Conservation (phyloP, 1,139 yeast genomes). For the Saccharomycopsis phalli region DNA sequence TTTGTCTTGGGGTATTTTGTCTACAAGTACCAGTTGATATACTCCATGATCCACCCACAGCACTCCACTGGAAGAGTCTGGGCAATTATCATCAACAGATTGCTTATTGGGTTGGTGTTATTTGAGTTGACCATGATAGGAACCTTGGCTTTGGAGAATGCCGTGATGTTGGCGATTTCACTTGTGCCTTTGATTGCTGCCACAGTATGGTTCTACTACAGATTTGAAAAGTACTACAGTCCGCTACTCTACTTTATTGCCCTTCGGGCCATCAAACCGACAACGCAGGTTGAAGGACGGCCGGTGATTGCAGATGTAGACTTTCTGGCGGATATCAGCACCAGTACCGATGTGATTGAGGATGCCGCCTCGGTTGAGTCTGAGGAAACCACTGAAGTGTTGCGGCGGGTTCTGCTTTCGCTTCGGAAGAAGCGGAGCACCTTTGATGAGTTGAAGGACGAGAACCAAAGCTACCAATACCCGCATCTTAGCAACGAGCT, state of each 20-base stretch:
- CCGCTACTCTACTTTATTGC: conserved; percentile 86
- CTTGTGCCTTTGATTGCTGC: conserved; percentile 68
- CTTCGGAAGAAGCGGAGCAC: conserved; percentile 30
- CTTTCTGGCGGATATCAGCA: conserved; percentile 5
- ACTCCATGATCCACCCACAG: conserved; percentile 77
- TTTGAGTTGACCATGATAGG: conserved; percentile 93
- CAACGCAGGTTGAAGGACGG: neutral
- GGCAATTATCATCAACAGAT: conserved; percentile 71
- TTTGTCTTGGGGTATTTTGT: conserved; percentile 69
- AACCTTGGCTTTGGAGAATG: conserved; percentile 65
- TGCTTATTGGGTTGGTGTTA: conserved; percentile 58
- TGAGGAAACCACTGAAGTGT: conserved; percentile 8
- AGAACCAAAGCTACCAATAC: conserved; percentile 62
- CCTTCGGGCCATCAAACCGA: conserved; percentile 46
- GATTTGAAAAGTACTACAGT: conserved; percentile 69
- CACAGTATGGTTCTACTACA: conserved; percentile 63
- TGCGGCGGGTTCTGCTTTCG: conserved; percentile 6
- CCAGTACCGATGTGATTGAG: conserved; percentile 4
- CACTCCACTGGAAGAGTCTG: conserved; percentile 86
- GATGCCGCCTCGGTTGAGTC: conserved; percentile 7
- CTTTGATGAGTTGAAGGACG: conserved; percentile 59
- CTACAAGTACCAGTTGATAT: conserved; percentile 71
- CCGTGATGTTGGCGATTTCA: conserved; percentile 63
- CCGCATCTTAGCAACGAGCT: conserved; percentile 59
- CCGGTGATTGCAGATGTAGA: conserved; percentile 2